Evolutionary conservation across 2,329 filamentous ascomycete species (phyloP).

Genomic region (Fusarium beomiforme): DNA sequence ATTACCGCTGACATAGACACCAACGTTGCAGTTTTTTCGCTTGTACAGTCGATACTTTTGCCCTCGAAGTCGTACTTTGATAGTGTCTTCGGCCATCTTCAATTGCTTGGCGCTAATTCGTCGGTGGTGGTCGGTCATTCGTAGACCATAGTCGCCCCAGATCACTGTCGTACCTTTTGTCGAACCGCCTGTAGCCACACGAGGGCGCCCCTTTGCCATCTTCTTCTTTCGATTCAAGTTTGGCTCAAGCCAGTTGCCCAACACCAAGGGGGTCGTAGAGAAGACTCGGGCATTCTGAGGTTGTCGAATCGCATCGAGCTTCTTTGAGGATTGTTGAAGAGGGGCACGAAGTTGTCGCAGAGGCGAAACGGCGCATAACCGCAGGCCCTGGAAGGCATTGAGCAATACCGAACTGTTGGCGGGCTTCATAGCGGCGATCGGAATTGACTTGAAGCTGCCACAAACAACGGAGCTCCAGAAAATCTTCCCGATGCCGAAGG

Average conservation of each 20-base stretch:
- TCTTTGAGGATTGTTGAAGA: constrained; percentile 43
- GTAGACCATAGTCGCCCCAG: constrained; percentile 95
- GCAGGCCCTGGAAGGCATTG: constrained; percentile 62
- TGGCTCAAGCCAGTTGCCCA: constrained; percentile 84
- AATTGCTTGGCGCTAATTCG: constrained; percentile 88
- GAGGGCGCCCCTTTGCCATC: constrained; percentile 90
- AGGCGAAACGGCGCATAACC: constrained; percentile 54
- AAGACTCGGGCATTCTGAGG: constrained; percentile 70
- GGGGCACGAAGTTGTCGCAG: constrained; percentile 52
- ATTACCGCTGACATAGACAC: constrained; percentile 94
- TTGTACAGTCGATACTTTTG: constrained; percentile 94
- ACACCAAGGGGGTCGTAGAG: constrained; percentile 70
- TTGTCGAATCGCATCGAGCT: constrained; percentile 46
- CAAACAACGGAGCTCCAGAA: constrained; percentile 46
- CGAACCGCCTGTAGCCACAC: constrained; percentile 90
- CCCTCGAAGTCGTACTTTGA: constrained; percentile 86
- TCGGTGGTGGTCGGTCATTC: constrained; percentile 93
- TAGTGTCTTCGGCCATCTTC: constrained; percentile 92
- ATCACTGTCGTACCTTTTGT: constrained; percentile 93
- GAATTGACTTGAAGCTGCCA: constrained; percentile 38
- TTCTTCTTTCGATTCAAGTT: constrained; percentile 79
- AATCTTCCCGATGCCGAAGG: constrained; percentile 43
- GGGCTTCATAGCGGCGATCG: constrained; percentile 57
- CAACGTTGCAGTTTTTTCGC: constrained; percentile 89
- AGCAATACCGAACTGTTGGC: constrained; percentile 56